Evolutionary conservation across 2,329 filamentous ascomycete species (phyloP).

Genomic region (Claviceps sorghi): DNA sequence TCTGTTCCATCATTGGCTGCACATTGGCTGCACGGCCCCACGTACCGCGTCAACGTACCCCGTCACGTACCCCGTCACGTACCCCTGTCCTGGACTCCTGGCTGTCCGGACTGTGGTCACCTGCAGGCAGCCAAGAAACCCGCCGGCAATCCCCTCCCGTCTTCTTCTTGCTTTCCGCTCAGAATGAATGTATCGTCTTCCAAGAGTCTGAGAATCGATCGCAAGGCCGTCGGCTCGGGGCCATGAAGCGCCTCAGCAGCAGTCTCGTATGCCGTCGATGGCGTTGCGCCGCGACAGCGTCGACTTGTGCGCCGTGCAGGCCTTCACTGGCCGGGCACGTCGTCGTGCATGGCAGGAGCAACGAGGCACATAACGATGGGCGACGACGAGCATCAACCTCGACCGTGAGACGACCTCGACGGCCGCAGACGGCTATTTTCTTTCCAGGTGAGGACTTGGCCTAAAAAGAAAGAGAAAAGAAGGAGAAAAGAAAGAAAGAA

Average conservation of each 20-base stretch:
- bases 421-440: constrained; percentile 43
- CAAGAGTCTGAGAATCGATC: neutral
- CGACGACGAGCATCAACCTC: constrained; percentile 2
- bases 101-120: too few relatives aligned
- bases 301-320: neutral
- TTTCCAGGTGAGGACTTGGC: constrained; percentile 33
- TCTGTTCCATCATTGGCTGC: too few relatives aligned
- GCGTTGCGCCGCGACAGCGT: constrained; percentile 3
- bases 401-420: constrained; percentile 18
- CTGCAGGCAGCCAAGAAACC: too few relatives aligned
- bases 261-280: constrained; percentile 15
- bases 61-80: too few relatives aligned
- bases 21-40: too few relatives aligned
- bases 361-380: constrained; percentile 5
- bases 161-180: neutral
- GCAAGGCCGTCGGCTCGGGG: constrained; percentile 12
- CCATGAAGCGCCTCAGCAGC: constrained; percentile 19
- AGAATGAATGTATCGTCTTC: constrained; percentile 7
- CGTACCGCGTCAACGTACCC: neutral
- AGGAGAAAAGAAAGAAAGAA: too few relatives aligned
- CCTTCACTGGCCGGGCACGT: neutral
- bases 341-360: constrained; percentile 3
- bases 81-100: too few relatives aligned
- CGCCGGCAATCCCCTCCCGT: neutral
- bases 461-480: too few relatives aligned